Base-by-base conservation (phyloP, 495 filamentous ascomycete species). In the Tuber magnatum region DNA sequence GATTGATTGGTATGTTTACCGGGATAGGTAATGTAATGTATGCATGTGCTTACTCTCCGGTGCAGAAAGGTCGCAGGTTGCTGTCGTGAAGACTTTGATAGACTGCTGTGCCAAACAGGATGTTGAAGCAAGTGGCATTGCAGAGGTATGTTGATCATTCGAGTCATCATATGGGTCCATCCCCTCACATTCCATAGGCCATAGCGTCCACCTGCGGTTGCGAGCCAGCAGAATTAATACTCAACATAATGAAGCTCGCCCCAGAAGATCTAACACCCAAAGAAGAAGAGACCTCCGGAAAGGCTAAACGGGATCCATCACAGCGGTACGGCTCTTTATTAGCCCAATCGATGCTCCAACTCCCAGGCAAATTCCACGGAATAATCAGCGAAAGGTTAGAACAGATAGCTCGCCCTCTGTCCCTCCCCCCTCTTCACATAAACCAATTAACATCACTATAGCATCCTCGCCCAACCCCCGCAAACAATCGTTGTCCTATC, bases 81-180 rank as follows among this genome's bases (percentile, higher is more conserved):
- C 90, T 73, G 90, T 97, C 20, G 87, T 97, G 73, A 92, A 91
- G 80, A 87, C 89, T 6, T 81, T 98, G 46, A 90, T 98, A 74
- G 93, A 97, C 83, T 88, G 93, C 75, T 97, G 92, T 81, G 83
- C 88, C 24, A 87, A 89, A n/a, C 89, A 93, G 81, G 87, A 83
- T 22, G 84, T 90, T 1, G 86, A 86, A 51, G 87, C 88, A 24
- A 48, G 70, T 35, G 75, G 44, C n/a, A 51, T 81, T 81, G 70
- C 81, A 81, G 61, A 76, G 77, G 24, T 74, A 77, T 48, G 71
- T 68, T 68, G 75, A 72, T 48, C 35, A 38, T 74, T 46, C 28
- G 6, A 43, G 38, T 18, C 7, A 43, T 44, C 20, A 41, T 77
- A 28, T 32, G 28, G 7, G 8, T 73, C 16, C 48, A 42, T 10